A percentile compares a stretch with the other conserved stretches of the same genome.
phyloP scores from a whole-genome alignment of 2,329 filamentous ascomycete species.

The Exophiala alcalophila region DNA sequence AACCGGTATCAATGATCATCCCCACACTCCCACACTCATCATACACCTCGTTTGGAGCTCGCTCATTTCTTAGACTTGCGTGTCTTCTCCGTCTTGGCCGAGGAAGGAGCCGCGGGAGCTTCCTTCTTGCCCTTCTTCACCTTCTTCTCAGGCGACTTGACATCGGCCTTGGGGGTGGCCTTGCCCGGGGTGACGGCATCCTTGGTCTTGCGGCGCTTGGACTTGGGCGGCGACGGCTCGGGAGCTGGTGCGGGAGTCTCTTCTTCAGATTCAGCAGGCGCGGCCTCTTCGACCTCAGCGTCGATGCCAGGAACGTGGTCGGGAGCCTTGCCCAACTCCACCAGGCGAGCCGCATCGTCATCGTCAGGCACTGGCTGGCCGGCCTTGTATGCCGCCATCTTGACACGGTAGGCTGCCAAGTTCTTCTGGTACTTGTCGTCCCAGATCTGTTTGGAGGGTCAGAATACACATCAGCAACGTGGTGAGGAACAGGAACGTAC shows the following conservation, averaged over 20 bases:
- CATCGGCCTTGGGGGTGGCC: constrained; percentile 38
- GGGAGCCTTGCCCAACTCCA: constrained; percentile 36
- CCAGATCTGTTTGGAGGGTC: constrained; percentile 44
- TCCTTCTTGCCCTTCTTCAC: constrained; percentile 52
- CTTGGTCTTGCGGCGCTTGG: constrained; percentile 46
- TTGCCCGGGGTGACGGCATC: constrained; percentile 37
- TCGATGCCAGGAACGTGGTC: constrained; percentile 23
- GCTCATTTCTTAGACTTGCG: constrained; percentile 29
- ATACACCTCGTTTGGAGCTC: constrained; percentile 1
- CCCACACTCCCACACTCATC: constrained; percentile 2
- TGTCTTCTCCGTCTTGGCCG: constrained; percentile 29
- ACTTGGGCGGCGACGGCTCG: constrained; percentile 43
- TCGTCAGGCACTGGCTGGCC: constrained; percentile 45
- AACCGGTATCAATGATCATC: constrained; percentile 14
- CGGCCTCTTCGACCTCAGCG: constrained; percentile 35
- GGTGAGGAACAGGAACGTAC: constrained; percentile 41
- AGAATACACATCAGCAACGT: neutral
- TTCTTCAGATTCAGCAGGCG: constrained; percentile 36
- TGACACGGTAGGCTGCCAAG: constrained; percentile 55
- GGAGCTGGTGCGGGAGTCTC: constrained; percentile 39
- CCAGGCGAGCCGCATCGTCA: constrained; percentile 45
- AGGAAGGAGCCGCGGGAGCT: constrained; percentile 26
- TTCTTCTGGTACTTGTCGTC: constrained; percentile 57
- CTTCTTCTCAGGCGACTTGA: constrained; percentile 36
- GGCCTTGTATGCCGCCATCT: constrained; percentile 57